Percentiles rank a stretch among this genome's conserved stretches.
Conservation (phyloP, 1,284 basidiomycete genomes). For the Hortiboletus rubellus region DNA sequence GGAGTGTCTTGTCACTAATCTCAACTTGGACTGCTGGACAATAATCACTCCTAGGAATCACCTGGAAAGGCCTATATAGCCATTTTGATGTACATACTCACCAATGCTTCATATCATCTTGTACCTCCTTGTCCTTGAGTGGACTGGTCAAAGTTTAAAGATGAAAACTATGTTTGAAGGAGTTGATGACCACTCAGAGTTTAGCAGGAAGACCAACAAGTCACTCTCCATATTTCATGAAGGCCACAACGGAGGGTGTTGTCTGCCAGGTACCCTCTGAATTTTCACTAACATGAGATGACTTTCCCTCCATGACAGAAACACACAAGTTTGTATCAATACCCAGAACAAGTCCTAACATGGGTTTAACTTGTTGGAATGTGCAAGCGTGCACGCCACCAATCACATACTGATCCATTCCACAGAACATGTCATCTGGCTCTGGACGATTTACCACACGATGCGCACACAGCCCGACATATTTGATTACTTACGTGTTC, state of each 20-base stretch:
- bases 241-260: conserved; percentile 97
- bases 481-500: no score
- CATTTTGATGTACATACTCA: conserved; percentile 23
- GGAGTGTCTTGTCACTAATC: conserved; percentile 59
- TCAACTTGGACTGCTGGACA: conserved; percentile 82
- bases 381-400: no score
- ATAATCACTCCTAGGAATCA: conserved; percentile 71
- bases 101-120: conserved; percentile 87
- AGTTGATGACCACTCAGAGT: conserved; percentile 96
- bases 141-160: conserved; percentile 96
- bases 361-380: not conserved
- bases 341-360: conserved; percentile 73
- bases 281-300: conserved; percentile 95
- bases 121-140: conserved; percentile 91
- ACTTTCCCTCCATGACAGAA: conserved; percentile 94
- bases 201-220: conserved; percentile 96
- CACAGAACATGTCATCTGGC: no score
- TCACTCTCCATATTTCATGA: conserved; percentile 94
- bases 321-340: conserved; percentile 95
- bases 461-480: no score
- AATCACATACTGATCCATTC: no score
- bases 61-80: conserved; percentile 71
- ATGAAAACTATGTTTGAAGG: conserved; percentile 91
- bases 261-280: conserved; percentile 91
- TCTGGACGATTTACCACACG: no score